These are phyloP conservation scores for Solanum tarijense DNA, from an alignment of 257 asterid genomes.

Conservation along the genomic window DNA sequence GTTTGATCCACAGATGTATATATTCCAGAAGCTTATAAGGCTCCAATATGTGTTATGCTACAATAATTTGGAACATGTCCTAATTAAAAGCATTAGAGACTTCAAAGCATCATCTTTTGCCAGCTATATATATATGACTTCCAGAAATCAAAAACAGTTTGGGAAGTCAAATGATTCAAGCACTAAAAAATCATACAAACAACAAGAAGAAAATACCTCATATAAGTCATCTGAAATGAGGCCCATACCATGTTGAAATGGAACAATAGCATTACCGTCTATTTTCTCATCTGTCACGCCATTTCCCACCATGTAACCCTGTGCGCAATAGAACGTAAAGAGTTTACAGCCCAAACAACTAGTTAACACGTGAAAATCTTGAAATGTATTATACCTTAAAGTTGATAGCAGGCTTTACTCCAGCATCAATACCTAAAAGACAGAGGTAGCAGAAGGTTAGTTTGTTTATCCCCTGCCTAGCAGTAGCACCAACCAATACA, in stretches of 20 bases:
- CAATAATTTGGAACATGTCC: background rate
- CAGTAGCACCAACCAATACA: background rate
- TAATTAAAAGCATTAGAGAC: background rate
- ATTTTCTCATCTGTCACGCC: slow-evolving; percentile 65
- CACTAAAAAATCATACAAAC: background rate
- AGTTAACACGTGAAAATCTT: background rate
- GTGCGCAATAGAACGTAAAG: slow-evolving; percentile 21
- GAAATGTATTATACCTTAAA: slow-evolving; percentile 51
- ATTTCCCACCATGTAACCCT: slow-evolving; percentile 99
- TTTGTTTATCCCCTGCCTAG: background rate
- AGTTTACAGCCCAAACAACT: slow-evolving; percentile 1
- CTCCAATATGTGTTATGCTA: background rate
- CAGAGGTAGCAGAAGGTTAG: background rate
- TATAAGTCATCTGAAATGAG: slow-evolving; percentile 71
- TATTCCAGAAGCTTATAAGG: background rate
- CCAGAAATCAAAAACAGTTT: background rate
- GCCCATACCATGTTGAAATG: slow-evolving; percentile 95
- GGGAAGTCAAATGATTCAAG: background rate
- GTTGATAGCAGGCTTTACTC: slow-evolving; percentile 57
- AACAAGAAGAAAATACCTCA: slow-evolving; percentile 33
- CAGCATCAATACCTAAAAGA: slow-evolving; percentile 61
- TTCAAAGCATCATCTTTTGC: background rate
- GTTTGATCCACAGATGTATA: background rate
- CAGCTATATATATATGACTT: background rate
- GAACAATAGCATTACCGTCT: slow-evolving; percentile 90